These are phyloP conservation scores for Osmanthus fragrans DNA, from an alignment of 257 asterid genomes.

Conservation along the genomic window DNA sequence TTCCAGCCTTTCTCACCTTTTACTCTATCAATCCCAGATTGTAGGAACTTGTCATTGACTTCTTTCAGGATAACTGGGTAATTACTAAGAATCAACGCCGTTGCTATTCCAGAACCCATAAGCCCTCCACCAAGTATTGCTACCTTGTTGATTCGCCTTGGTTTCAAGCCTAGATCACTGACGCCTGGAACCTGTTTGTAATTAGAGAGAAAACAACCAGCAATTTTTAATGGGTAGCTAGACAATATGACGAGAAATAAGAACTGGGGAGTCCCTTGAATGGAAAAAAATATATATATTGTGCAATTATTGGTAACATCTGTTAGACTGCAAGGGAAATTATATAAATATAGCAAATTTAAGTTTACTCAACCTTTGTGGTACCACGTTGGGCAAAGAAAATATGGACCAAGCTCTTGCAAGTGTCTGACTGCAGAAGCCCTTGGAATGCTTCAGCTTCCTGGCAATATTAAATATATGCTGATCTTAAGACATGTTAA, in stretches of 20 bases:
- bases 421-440: slow-evolving; percentile 70
- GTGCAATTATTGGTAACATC: background rate
- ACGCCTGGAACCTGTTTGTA: slow-evolving; percentile 77
- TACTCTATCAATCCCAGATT: slow-evolving; percentile 73
- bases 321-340: background rate
- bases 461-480: slow-evolving; percentile 38
- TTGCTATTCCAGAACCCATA: slow-evolving; percentile 98
- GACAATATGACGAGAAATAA: no score
- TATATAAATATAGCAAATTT: background rate
- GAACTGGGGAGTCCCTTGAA: no score
- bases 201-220: background rate
- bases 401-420: slow-evolving; percentile 89
- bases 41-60: slow-evolving; percentile 80
- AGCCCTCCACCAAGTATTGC: slow-evolving; percentile 95
- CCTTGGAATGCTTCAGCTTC: slow-evolving; percentile 85
- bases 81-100: slow-evolving; percentile 70
- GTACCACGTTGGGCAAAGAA: slow-evolving; percentile 98
- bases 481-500: slow-evolving; percentile 1
- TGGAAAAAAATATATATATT: no score
- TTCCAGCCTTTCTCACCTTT: slow-evolving; percentile 56
- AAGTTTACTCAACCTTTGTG: slow-evolving; percentile 51
- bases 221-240: no score
- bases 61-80: slow-evolving; percentile 79
- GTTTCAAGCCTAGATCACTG: slow-evolving; percentile 73
- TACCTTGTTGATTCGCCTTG: slow-evolving; percentile 73